Evolutionary conservation across 2,329 filamentous ascomycete species (phyloP), one percentile per base, ranked within the genome.

Genomic region (Xylaria sp.): DNA sequence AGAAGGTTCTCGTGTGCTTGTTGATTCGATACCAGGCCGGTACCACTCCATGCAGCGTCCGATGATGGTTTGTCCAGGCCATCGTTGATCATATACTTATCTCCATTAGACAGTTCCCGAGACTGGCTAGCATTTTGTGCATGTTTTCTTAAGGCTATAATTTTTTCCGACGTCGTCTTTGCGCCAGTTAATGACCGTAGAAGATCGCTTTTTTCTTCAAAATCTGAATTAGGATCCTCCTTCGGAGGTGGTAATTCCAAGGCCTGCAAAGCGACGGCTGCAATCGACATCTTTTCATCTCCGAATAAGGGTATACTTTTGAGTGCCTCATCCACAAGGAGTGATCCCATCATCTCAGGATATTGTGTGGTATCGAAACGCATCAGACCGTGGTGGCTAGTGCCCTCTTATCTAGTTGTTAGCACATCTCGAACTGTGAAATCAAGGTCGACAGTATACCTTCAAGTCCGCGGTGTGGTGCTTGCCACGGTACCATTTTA

Each of bases 401-500:
- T 77, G 9, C 82, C 82, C 71, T 85, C 87, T 68, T 88, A 58
- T 17, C 45, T 19, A 39, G 1, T 34, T 55, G 66, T 82, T 62
- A 82, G 79, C 59, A 47, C 51, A 50, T 58, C 3, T 55, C 30
- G 17, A 14, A 30, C n/a, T 32, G 27, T 39, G 4, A 42, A 64
- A 17, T 69, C 42, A 27, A 47, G 7, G 30, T 8, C 24, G 32
- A 34, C 4, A 53, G 14, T n/a, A 68, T 79, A 86, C 86, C 85
- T 78, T 86, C 82, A 8, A 88, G 74, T 0, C 86, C 87, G 24
- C 87, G 84, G 74, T 89, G 84, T 1, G 88, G 88, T 4, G 86
- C 76, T 71, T 85, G 82, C 89, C 89, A 90, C 0, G 88, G 87
- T 14, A 89, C 81, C 69, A 91, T 78, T 70, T 89, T 87, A 69